These are phyloP conservation scores for Salix brachista DNA, from an alignment of 345 rosid species.

Conservation along the genomic window DNA sequence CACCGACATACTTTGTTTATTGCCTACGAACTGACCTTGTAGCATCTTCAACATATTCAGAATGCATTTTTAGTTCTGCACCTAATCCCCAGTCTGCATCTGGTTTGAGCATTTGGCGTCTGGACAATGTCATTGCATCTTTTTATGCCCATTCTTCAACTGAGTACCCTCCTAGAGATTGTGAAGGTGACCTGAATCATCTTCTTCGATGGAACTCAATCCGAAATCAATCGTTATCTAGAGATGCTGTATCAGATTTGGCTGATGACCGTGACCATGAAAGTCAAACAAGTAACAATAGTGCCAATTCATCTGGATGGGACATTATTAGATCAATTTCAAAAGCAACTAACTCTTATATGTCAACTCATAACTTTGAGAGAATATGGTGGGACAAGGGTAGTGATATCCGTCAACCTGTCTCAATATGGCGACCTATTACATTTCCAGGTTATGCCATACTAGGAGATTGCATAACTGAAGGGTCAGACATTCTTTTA, in stretches of 20 bases:
- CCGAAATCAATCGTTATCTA: slow-evolving; percentile 40
- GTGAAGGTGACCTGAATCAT: slow-evolving; percentile 63
- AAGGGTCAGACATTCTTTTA: slow-evolving; percentile 59
- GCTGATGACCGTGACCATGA: slow-evolving; percentile 30
- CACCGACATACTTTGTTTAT: slow-evolving; percentile 75
- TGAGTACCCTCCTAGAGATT: slow-evolving; percentile 49
- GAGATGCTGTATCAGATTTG: slow-evolving; percentile 34
- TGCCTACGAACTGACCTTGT: slow-evolving; percentile 95
- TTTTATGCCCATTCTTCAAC: slow-evolving; percentile 78
- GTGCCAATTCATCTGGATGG: slow-evolving; percentile 74
- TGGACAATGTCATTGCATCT: slow-evolving; percentile 86
- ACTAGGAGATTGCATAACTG: slow-evolving; percentile 88
- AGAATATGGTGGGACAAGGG: slow-evolving; percentile 99
- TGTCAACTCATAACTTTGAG: slow-evolving; percentile 87
- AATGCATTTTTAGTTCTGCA: slow-evolving; percentile 61
- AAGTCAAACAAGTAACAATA: slow-evolving; percentile 40
- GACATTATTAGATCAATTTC: slow-evolving; percentile 73
- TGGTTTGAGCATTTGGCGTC: slow-evolving; percentile 94
- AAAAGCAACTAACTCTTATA: slow-evolving; percentile 52
- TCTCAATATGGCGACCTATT: slow-evolving; percentile 93
- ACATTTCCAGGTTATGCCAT: slow-evolving; percentile 67
- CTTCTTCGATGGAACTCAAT: slow-evolving; percentile 72
- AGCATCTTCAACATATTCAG: slow-evolving; percentile 75
- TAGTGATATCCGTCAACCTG: slow-evolving; percentile 76
- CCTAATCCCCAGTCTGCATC: slow-evolving; percentile 45